Percentiles rank a stretch among this genome's conserved stretches.
Conservation (phyloP, 352 stramenopile genomes). For the Proteromonas lacertae region DNA sequence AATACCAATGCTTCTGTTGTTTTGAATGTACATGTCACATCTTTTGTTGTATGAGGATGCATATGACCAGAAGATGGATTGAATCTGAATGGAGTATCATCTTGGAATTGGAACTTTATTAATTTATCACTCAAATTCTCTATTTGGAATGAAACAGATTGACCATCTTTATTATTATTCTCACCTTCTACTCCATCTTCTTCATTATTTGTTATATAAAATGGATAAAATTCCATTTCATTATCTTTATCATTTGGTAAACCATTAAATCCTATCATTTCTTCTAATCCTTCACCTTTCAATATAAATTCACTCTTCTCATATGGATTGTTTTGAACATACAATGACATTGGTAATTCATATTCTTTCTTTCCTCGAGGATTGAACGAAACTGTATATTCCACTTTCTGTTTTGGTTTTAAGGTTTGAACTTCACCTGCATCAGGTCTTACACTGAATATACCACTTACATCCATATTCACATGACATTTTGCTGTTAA, state of each 20-base stretch:
- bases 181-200: too few relatives aligned
- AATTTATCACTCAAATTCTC: too few relatives aligned
- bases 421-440: too few relatives aligned
- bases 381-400: conserved; percentile 27
- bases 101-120: too few relatives aligned
- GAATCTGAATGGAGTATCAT: conserved; percentile 29
- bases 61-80: conserved; percentile 23
- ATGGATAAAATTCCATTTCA: too few relatives aligned
- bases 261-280: too few relatives aligned
- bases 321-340: conserved; percentile 48
- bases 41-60: conserved; percentile 3
- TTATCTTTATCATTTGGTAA: too few relatives aligned
- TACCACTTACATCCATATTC: conserved; percentile 27
- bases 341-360: conserved; percentile 23
- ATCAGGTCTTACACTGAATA: too few relatives aligned
- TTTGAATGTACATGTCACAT: conserved; percentile 26
- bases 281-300: conserved; percentile 27
- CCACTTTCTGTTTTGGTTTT: conserved; percentile 18
- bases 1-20: conserved; percentile 4
- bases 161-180: too few relatives aligned
- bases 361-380: too few relatives aligned
- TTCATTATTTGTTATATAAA: too few relatives aligned
- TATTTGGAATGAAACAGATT: too few relatives aligned
- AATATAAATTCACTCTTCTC: conserved; percentile 32
- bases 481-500: conserved; percentile 52